These are phyloP conservation scores for Stenogyne calaminthoides DNA, from an alignment of 305 asterid species.

Conservation along the genomic window DNA sequence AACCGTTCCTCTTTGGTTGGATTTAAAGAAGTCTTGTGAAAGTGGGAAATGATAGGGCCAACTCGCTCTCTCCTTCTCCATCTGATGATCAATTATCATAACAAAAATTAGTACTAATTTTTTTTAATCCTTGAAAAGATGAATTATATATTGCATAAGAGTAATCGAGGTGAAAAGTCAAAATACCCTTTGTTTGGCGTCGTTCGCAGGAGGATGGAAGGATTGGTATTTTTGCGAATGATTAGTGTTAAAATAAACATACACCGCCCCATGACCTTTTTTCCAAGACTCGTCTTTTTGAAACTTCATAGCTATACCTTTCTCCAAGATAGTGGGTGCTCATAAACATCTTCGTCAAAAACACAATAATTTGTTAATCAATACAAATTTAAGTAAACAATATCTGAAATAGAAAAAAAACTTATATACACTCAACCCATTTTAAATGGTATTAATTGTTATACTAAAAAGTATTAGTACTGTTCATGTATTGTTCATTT, in stretches of 20 bases:
- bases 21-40: constrained; percentile 47
- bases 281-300: constrained; percentile 62
- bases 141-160: neutral
- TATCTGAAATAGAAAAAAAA: too few relatives aligned
- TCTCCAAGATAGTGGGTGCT: constrained; percentile 70
- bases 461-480: too few relatives aligned
- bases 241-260: constrained; percentile 56
- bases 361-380: neutral
- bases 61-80: constrained; percentile 47
- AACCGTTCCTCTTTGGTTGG: constrained; percentile 54
- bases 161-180: neutral
- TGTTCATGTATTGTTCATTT: too few relatives aligned
- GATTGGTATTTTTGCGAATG: constrained; percentile 33
- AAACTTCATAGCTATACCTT: constrained; percentile 43
- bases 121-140: neutral
- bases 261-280: constrained; percentile 70
- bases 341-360: constrained; percentile 54
- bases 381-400: neutral
- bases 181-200: constrained; percentile 47
- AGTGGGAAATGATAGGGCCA: constrained; percentile 79
- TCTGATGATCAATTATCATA: constrained; percentile 40
- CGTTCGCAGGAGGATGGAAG: constrained; percentile 64
- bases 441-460: too few relatives aligned
- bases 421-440: too few relatives aligned
- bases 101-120: neutral